Evolutionary conservation across 1,284 basidiomycete species (phyloP).

Genomic region (Caloboletus firmus): DNA sequence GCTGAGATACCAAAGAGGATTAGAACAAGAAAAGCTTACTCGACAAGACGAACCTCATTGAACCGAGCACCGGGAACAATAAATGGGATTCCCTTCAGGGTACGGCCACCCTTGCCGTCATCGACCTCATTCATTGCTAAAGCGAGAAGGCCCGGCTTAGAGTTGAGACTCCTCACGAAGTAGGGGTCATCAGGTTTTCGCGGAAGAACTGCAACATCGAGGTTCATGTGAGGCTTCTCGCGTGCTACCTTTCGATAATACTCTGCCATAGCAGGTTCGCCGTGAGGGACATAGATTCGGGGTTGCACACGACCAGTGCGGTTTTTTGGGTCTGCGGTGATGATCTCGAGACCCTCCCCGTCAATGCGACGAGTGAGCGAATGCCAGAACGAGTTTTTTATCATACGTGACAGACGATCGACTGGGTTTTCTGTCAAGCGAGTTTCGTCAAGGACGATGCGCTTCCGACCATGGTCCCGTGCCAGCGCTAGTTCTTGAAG

Average conservation of each 20-base stretch:
- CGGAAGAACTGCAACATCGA: constrained; percentile 90
- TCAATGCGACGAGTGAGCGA: constrained; percentile 96
- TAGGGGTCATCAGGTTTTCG: constrained; percentile 80
- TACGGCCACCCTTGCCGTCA: constrained; percentile 73
- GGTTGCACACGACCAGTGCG: constrained; percentile 83
- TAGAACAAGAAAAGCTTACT: constrained; percentile 4
- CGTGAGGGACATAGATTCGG: constrained; percentile 91
- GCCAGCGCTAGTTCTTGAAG: constrained; percentile 97
- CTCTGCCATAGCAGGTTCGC: constrained; percentile 90
- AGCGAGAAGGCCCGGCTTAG: constrained; percentile 90
- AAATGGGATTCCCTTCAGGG: constrained; percentile 92
- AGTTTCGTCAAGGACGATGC: constrained; percentile 96
- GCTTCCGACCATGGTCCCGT: constrained; percentile 92
- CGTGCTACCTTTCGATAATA: constrained; percentile 84
- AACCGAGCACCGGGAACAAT: constrained; percentile 97
- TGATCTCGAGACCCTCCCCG: constrained; percentile 94
- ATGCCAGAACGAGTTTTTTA: constrained; percentile 98
- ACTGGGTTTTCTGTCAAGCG: constrained; percentile 97
- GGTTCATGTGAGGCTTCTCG: constrained; percentile 86
- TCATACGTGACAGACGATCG: constrained; percentile 96
- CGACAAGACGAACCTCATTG: constrained; percentile 75
- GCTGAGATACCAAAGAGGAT: constrained; percentile 40
- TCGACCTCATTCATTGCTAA: constrained; percentile 94
- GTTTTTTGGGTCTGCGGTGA: constrained; percentile 97
- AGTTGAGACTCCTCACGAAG: constrained; percentile 92